Evolutionary conservation across 2,329 filamentous ascomycete species (phyloP), one percentile per base, ranked within the genome.

Genomic region (Penicillium janthinellum): DNA sequence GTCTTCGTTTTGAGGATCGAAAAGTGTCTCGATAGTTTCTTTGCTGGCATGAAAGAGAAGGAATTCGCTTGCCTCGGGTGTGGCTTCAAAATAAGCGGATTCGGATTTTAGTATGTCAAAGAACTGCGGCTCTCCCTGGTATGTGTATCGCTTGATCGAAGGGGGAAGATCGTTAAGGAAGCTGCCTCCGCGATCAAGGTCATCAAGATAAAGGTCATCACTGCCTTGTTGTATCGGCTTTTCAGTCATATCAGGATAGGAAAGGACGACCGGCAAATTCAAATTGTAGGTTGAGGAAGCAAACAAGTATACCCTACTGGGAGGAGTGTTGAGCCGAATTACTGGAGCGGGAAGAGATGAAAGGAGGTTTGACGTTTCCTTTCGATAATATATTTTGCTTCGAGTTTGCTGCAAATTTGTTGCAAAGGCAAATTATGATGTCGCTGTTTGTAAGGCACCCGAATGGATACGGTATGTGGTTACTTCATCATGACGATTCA

Each of bases 1-100:
- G 34, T 42, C 44, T 42, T 50, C 44, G 14, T 41, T 50, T 34
- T 31, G 28, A 31, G 28, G 28, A 31, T 54, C 31, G 28, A 60
- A 48, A 14, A 49, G 35, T 2, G 57, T 59, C 10, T 60, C 60
- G 37, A 64, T 60, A 4, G 34, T 60, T 17, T 58, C 49, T 54
- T 47, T 58, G 39, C 31, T 34, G 38, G 49, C 34, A 39, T 47
- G 48, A 34, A 58, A 54, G 39, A 57, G 38, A 31, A 39, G 38
- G 31, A 39, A 54, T 53, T 53, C 49, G 28, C 35, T 47, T 41
- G 51, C 20, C 8, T 44, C 10, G 22, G 38, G 22, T 4, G 51
- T 50, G 35, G 45, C 45, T 50, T 50, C 34, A 35, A 50, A 22
- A 22, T 22, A 12, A 56, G n/a, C 42, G 31, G 45, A 39, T 50